These are phyloP conservation scores for Zarea fungicola DNA, from an alignment of 2,329 filamentous ascomycete genomes.

Conservation along the genomic window DNA sequence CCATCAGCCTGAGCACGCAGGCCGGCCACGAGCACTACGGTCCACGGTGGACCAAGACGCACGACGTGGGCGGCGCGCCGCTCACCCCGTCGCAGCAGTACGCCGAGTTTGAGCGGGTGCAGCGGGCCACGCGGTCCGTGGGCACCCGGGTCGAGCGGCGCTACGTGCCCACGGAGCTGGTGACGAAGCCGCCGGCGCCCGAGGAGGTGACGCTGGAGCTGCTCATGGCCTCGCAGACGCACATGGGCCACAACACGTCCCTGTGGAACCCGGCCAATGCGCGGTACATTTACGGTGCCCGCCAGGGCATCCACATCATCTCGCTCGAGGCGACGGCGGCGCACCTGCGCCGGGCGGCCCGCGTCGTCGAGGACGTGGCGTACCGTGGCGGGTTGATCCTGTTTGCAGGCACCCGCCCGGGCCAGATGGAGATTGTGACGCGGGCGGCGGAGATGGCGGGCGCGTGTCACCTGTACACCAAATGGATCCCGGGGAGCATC, in stretches of 20 bases:
- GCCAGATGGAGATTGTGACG: slow-evolving; percentile 76
- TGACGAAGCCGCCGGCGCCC: slow-evolving; percentile 67
- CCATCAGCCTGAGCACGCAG: slow-evolving; percentile 30
- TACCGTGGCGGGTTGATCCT: slow-evolving; percentile 78
- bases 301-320: slow-evolving; percentile 88
- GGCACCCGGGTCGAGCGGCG: slow-evolving; percentile 46
- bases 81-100: slow-evolving; percentile 35
- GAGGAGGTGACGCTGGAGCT: slow-evolving; percentile 85
- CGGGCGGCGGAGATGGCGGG: slow-evolving; percentile 71
- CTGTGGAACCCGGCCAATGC: slow-evolving; percentile 94
- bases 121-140: slow-evolving; percentile 40
- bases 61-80: slow-evolving; percentile 30
- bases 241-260: slow-evolving; percentile 85
- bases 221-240: slow-evolving; percentile 78
- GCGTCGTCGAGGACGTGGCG: slow-evolving; percentile 82
- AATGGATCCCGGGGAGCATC: slow-evolving; percentile 87
- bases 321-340: slow-evolving; percentile 83
- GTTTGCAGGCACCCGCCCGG: slow-evolving; percentile 81
- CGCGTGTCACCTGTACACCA: slow-evolving; percentile 84
- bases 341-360: slow-evolving; percentile 86
- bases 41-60: slow-evolving; percentile 25
- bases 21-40: slow-evolving; percentile 9
- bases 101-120: slow-evolving; percentile 31
- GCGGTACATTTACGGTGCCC: slow-evolving; percentile 86
- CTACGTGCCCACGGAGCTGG: slow-evolving; percentile 62